Evolutionary conservation across 2,329 filamentous ascomycete species (phyloP).

Genomic region (Aureobasidium uvarum): DNA sequence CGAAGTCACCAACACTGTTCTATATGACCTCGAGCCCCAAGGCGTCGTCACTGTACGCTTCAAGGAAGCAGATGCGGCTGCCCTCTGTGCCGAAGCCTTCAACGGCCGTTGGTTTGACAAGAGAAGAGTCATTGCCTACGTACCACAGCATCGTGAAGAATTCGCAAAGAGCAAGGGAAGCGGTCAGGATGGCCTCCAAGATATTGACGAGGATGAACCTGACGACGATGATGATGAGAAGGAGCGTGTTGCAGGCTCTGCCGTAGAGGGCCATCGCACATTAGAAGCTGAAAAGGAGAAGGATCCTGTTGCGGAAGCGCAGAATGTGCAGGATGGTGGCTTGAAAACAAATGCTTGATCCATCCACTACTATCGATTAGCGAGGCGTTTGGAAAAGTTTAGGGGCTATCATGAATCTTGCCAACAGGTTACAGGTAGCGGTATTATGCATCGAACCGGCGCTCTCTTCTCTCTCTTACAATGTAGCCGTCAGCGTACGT

Average conservation of each 20-base stretch:
- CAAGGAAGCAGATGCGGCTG: constrained; percentile 65
- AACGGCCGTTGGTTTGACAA: constrained; percentile 77
- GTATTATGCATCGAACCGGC: not conserved
- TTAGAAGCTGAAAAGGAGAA: constrained; percentile 9
- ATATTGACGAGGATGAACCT: constrained; percentile 25
- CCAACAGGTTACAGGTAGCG: not conserved
- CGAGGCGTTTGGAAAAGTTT: constrained; percentile 11
- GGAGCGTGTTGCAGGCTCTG: constrained; percentile 29
- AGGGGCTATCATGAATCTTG: not conserved
- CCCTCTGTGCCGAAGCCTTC: constrained; percentile 67
- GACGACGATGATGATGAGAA: constrained; percentile 48
- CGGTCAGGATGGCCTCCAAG: constrained; percentile 49
- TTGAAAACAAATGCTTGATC: constrained; percentile 7
- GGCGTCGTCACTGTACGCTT: constrained; percentile 87
- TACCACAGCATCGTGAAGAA: constrained; percentile 59
- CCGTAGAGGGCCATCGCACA: constrained; percentile 17
- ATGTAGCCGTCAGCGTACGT: not conserved
- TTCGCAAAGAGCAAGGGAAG: constrained; percentile 63
- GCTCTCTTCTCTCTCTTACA: not conserved
- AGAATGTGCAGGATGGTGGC: constrained; percentile 18
- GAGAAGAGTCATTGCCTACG: constrained; percentile 62
- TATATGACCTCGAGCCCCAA: constrained; percentile 82
- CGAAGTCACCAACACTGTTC: constrained; percentile 81
- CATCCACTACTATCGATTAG: not conserved
- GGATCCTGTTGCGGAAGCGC: not conserved